Evolutionary conservation across 768 basidiomycete genomes (phyloP).

Genomic region (Amanita molliuscula): DNA sequence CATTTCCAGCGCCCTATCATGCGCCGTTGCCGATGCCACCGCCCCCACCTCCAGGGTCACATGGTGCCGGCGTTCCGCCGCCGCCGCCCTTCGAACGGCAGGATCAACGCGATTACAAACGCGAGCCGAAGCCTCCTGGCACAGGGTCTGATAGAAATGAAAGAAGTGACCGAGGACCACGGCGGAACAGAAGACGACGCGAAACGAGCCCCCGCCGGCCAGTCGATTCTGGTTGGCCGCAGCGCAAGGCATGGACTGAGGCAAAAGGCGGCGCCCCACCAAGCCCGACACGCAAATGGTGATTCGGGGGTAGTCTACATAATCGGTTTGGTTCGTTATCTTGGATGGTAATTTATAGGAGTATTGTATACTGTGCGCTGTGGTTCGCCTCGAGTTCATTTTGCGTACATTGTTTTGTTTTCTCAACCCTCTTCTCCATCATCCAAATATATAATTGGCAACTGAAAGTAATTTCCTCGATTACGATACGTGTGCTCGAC

Average conservation of each 20-base stretch:
- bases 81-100: slow-evolving; percentile 10
- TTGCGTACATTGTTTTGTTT: slow-evolving; percentile 1
- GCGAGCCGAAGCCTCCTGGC: slow-evolving; percentile 13
- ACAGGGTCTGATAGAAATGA: slow-evolving; percentile 22
- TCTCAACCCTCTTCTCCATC: not conserved
- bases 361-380: slow-evolving; percentile 7
- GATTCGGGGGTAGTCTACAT: not conserved
- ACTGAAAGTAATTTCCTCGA: not conserved
- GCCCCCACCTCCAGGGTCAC: slow-evolving; percentile 5
- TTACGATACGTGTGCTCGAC: not conserved
- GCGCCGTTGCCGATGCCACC: slow-evolving; percentile 17
- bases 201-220: slow-evolving; percentile 22
- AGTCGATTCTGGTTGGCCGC: slow-evolving; percentile 51
- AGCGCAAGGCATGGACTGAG: slow-evolving; percentile 27
- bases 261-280: slow-evolving; percentile 14
- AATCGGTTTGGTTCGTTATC: not conserved
- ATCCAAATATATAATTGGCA: not conserved
- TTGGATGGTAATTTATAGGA: slow-evolving; percentile 1
- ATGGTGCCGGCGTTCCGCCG: slow-evolving; percentile 9
- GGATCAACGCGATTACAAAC: slow-evolving; percentile 18
- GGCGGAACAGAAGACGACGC: slow-evolving; percentile 22
- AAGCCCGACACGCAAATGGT: slow-evolving; percentile 16
- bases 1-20: slow-evolving; percentile 11
- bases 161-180: slow-evolving; percentile 21
- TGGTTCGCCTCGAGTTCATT: slow-evolving; percentile 6